phyloP scores from a whole-genome alignment of 371 early-diverging fungal species.

The Rhizopus sp. region DNA sequence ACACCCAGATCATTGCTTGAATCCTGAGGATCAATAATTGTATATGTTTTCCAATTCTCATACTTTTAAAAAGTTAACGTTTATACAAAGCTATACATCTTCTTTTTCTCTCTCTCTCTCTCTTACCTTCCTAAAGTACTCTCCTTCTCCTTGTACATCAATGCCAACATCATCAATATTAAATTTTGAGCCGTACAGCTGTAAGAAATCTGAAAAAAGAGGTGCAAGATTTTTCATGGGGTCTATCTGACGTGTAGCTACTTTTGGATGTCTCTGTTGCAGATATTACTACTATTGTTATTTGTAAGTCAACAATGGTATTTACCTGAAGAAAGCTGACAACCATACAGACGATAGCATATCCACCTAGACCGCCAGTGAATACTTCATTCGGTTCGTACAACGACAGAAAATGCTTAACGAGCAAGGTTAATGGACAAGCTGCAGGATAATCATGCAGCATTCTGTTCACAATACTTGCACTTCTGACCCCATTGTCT shows the following conservation, averaged over 20 bases:
- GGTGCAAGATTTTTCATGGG: slow-evolving; percentile 84
- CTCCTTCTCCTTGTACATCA: slow-evolving; percentile 55
- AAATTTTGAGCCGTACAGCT: slow-evolving; percentile 89
- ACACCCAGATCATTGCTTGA: slow-evolving; percentile 58
- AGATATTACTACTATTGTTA: background rate
- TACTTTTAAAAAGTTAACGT: background rate
- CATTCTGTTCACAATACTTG: slow-evolving; percentile 57
- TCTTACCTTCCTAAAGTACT: slow-evolving; percentile 61
- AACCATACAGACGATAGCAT: slow-evolving; percentile 83
- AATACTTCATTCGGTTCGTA: slow-evolving; percentile 88
- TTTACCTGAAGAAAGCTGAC: slow-evolving; percentile 79
- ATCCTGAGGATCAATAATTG: slow-evolving; percentile 67
- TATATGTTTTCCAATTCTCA: slow-evolving; percentile 34
- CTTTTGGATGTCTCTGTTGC: slow-evolving; percentile 78
- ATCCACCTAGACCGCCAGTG: slow-evolving; percentile 94
- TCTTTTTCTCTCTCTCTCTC: slow-evolving; percentile 4
- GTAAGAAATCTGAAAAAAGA: slow-evolving; percentile 93
- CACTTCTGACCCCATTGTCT: slow-evolving; percentile 67
- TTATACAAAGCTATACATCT: background rate
- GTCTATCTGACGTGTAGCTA: slow-evolving; percentile 65
- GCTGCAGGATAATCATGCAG: slow-evolving; percentile 61
- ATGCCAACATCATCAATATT: slow-evolving; percentile 75
- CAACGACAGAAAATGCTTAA: slow-evolving; percentile 83
- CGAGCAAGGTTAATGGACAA: slow-evolving; percentile 67
- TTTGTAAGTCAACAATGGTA: background rate